Base-by-base conservation (phyloP, 2,329 filamentous ascomycete genomes). In the Dactylella cylindrospora region DNA sequence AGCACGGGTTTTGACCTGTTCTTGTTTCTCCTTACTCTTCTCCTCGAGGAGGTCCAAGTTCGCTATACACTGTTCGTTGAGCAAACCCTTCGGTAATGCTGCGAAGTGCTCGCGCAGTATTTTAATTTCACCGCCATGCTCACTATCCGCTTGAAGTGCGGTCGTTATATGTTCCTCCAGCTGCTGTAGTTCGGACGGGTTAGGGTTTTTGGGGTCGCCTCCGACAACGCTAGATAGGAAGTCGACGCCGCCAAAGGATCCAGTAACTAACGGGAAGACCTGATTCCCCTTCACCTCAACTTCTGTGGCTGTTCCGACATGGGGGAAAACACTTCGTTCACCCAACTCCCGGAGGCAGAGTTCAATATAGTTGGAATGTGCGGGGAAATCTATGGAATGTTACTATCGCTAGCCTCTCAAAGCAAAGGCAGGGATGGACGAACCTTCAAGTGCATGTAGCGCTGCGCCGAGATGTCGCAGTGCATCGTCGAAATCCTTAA, bases 301-400 rank as follows among this genome's bases (percentile, higher is more conserved):
- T 70, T 78, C 76, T 12, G 89, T 89, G 68, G 81, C 75, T 55
- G 83, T 79, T 25, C 91, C 91, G 49, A 93, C 88, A 70, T 95
- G 90, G 20, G 91, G 88, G 72, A 96, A 96, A 54, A 95, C 75
- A 60, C 87, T 80, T 5, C 76, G 77, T 74, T 93, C 89, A 46
- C 89, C 90, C 68, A 95, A 75, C 72, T 95, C 90, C 68, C 93
- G 89, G 39, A 96, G 78, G 55, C 86, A 88, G 57, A 96, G 81
- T 73, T 96, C 90, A 8, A 80, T 83, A 74, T 95, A 96, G 77
- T 96, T 96, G 71, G 88, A 94, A 74, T 96, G 91, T 9, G 90
- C 91, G 47, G 90, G 85, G 76, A 85, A 97, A 71, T 96, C 90
- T 81, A 49, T 17, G 13, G 6, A 8, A 8, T 13, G 4, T 26